Base-by-base conservation (phyloP, 805 yeast genomes). In the Kazachstania martiniae region DNA sequence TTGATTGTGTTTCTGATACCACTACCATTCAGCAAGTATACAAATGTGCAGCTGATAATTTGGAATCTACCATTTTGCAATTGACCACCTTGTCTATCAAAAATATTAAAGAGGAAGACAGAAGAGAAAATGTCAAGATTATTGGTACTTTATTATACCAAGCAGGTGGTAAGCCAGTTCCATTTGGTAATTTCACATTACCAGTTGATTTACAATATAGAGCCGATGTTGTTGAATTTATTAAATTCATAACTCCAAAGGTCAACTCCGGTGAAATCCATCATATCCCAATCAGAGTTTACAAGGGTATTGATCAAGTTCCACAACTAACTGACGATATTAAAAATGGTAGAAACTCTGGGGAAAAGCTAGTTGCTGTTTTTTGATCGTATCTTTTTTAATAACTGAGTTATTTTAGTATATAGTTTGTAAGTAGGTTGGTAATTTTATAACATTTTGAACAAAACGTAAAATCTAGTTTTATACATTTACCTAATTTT, bases 71-170 rank as follows among this genome's bases (percentile, higher is more conserved):
- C 9, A 19, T 62, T 4, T 62, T 64, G 27, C 56, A 54, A 29
- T 46, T 65, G 30, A 40, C 23, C 10, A 19, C 21, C 12, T 8
- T 23, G 24, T 15, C 32, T 8, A 23, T 18, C 12, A 18, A 35
- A 4, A 30, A 18, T 25, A 27, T 35, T 28, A 34, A 43, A 4
- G 50, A 46, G n/a, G 36, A 40, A 3, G 43, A 45, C 25, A 56
- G 60, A 42, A 41, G 45, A 29, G 39, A 43, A 5, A 49, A 54
- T 30, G 62, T 61, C 16, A 38, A 31, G 2, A 37, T 53, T 25
- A 51, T 45, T 12, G 32, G 38, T 4, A 53, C 68, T 2, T 35
- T 64, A 17, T 61, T 60, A 4, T 66, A 64, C 33, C 33, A 51
- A 9, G 59, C 56, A 8, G 36, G 40, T 24, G 68, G 67, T 33